Evolutionary conservation across 768 basidiomycete species (phyloP).

Genomic region (Mycena polygramma): DNA sequence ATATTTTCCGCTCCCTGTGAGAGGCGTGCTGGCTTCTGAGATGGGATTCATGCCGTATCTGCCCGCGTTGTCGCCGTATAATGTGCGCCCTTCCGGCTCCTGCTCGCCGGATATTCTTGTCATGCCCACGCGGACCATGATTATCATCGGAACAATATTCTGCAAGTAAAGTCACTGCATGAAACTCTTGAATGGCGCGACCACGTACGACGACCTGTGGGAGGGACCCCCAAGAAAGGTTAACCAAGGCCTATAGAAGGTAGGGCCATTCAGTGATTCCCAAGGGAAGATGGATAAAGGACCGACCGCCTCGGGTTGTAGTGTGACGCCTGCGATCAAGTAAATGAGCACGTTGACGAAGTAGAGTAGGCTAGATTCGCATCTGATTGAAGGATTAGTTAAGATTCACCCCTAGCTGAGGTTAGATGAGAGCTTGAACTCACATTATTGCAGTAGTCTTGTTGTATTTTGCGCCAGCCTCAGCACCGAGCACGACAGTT

Average conservation of each 20-base stretch:
- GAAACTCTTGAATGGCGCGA: background rate
- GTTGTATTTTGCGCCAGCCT: background rate
- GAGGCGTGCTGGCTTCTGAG: background rate
- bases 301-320: background rate
- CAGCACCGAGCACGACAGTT: background rate
- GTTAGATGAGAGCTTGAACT: background rate
- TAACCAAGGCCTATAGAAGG: background rate
- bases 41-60: background rate
- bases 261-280: background rate
- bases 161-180: background rate
- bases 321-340: background rate
- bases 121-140: slow-evolving; percentile 22
- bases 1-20: background rate
- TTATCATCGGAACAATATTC: slow-evolving; percentile 23
- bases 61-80: background rate
- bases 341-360: slow-evolving; percentile 6
- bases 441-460: slow-evolving; percentile 1
- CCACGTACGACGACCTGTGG: slow-evolving; percentile 15
- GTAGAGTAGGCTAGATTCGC: slow-evolving; percentile 16
- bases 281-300: background rate
- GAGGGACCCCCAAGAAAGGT: slow-evolving; percentile 8
- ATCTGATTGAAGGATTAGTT: background rate
- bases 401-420: no score
- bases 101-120: background rate
- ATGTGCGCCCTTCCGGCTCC: background rate